phyloP scores from a whole-genome alignment of 1,284 basidiomycete species.

The Tremellales sp. region DNA sequence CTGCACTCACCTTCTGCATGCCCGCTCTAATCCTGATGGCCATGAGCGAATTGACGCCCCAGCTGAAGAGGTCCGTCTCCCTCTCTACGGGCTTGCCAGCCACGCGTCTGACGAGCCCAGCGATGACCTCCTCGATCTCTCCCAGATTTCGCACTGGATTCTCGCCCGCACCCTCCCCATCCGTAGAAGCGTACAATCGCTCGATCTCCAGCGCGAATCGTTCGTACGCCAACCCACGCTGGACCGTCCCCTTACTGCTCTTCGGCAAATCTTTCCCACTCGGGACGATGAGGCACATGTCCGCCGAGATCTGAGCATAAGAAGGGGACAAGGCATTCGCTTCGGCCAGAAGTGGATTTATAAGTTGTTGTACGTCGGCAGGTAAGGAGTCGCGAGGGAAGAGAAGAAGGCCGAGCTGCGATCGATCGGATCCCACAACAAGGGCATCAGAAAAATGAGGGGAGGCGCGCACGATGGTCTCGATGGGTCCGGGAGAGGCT shows the following conservation, averaged over 20 bases:
- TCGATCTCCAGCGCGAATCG: conserved; percentile 31
- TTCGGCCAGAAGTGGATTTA: conserved; percentile 12
- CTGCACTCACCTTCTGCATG: conserved; percentile 28
- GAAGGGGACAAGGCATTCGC: conserved; percentile 37
- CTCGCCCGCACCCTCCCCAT: background rate
- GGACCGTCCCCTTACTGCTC: conserved; percentile 44
- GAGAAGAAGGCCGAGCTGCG: conserved; percentile 42
- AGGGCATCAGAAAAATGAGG: conserved; percentile 39
- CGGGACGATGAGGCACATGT: conserved; percentile 32
- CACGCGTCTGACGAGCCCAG: conserved; percentile 11
- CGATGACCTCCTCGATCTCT: conserved; percentile 9
- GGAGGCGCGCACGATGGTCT: conserved; percentile 27
- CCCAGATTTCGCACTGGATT: background rate
- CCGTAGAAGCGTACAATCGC: conserved; percentile 16
- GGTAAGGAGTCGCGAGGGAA: too few species aligned
- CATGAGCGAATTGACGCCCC: conserved; percentile 48
- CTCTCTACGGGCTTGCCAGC: conserved; percentile 14
- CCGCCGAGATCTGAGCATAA: conserved; percentile 34
- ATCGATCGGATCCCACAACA: conserved; percentile 44
- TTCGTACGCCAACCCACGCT: conserved; percentile 39
- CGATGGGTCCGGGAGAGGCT: conserved; percentile 39
- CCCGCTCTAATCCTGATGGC: conserved; percentile 42
- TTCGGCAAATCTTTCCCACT: conserved; percentile 27
- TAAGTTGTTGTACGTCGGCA: background rate
- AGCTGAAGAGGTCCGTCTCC: conserved; percentile 44